Percentiles rank a stretch among this genome's conserved stretches.
phyloP scores from a whole-genome alignment of 805 yeast species.

The Brettanomyces bruxellensis region DNA sequence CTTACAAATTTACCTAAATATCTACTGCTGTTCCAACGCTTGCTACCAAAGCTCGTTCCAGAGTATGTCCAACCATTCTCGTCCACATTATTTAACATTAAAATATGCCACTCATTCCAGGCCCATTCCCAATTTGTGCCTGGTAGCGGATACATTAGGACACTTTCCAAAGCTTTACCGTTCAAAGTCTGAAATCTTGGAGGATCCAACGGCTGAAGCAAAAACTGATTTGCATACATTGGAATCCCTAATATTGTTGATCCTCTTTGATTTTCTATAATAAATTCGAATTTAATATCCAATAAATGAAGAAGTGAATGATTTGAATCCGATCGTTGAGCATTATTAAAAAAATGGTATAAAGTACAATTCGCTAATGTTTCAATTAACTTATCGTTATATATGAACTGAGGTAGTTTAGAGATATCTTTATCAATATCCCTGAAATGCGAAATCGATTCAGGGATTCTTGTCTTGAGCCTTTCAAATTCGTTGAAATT shows the following conservation, averaged over 20 bases:
- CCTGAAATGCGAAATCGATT: constrained; percentile 16
- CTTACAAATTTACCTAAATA: constrained; percentile 41
- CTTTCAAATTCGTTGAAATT: too few relatives aligned
- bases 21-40: constrained; percentile 43
- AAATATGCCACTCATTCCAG: constrained; percentile 46
- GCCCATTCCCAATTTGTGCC: constrained; percentile 44
- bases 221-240: constrained; percentile 34
- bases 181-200: constrained; percentile 36
- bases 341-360: constrained; percentile 4
- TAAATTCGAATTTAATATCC: constrained; percentile 27
- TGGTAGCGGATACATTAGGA: constrained; percentile 35
- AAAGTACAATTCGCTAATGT: constrained; percentile 11
- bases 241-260: constrained; percentile 44
- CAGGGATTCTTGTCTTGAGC: background rate
- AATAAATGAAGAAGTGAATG: background rate
- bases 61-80: constrained; percentile 52
- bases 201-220: constrained; percentile 43
- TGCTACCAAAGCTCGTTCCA: constrained; percentile 29
- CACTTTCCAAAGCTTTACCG: constrained; percentile 27
- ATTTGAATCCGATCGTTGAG: constrained; percentile 6
- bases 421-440: constrained; percentile 19
- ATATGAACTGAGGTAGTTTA: constrained; percentile 22
- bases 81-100: constrained; percentile 48
- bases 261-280: constrained; percentile 50
- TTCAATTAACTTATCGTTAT: constrained; percentile 17